A percentile compares a stretch with the other conserved stretches of the same genome.
These are phyloP conservation scores for Sindora glabra DNA, from an alignment of 306 rosid species.

Conservation along the genomic window DNA sequence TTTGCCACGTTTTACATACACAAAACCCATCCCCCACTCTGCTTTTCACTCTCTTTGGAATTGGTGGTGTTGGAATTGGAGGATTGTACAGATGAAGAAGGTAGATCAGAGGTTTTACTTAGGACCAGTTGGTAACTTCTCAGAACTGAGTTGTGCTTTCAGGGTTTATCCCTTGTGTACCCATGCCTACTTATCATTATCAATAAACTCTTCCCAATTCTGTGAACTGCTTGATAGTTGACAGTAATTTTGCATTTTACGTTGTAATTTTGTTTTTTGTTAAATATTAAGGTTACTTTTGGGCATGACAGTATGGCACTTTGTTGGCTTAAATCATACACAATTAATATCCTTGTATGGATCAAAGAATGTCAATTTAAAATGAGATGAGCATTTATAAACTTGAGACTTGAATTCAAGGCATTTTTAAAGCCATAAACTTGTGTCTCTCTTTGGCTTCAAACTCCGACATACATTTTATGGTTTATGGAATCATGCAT, in stretches of 20 bases:
- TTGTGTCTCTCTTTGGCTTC: too few relatives aligned
- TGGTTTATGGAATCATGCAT: too few relatives aligned
- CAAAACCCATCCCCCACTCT: slow-evolving; percentile 5
- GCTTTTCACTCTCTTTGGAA: background rate
- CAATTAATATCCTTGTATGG: background rate
- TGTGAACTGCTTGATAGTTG: slow-evolving; percentile 2
- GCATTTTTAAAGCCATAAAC: too few relatives aligned
- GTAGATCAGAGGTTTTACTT: slow-evolving; percentile 37
- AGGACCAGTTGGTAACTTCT: slow-evolving; percentile 31
- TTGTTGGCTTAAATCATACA: background rate
- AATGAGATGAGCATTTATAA: too few relatives aligned
- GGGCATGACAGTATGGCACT: background rate
- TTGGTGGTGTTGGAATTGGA: slow-evolving; percentile 40
- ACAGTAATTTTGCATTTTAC: background rate
- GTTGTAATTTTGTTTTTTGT: background rate
- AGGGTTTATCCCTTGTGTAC: slow-evolving; percentile 24
- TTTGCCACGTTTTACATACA: slow-evolving; percentile 3
- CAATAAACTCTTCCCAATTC: slow-evolving; percentile 24
- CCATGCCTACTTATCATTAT: slow-evolving; percentile 19
- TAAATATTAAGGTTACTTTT: too few relatives aligned
- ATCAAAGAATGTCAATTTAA: too few relatives aligned
- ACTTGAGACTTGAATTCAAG: too few relatives aligned
- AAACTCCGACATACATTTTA: too few relatives aligned
- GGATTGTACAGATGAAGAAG: slow-evolving; percentile 57
- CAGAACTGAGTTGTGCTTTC: slow-evolving; percentile 27